These are phyloP conservation scores for Psilocybe azurescens DNA, from an alignment of 768 basidiomycete species.

Conservation along the genomic window DNA sequence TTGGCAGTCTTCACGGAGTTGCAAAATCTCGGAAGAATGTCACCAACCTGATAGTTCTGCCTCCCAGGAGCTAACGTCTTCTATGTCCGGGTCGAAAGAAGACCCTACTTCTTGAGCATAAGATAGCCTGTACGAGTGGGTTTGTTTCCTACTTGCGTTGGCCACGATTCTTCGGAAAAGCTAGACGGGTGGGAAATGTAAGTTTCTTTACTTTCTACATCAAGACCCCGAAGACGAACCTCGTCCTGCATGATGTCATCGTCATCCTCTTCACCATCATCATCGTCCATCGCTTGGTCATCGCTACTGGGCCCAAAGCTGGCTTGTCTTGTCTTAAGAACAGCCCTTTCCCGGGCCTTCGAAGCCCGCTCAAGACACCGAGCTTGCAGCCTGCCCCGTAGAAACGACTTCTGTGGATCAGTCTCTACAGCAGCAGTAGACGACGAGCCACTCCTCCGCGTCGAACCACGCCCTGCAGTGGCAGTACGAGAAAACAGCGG, in stretches of 20 bases:
- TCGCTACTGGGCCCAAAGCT: constrained; percentile 51
- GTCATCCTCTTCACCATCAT: constrained; percentile 60
- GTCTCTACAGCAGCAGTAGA: constrained; percentile 2
- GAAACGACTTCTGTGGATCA: constrained; percentile 56
- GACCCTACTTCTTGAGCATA: constrained; percentile 75
- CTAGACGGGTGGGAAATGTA: constrained; percentile 36
- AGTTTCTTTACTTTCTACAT: constrained; percentile 6
- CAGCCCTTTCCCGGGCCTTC: constrained; percentile 55
- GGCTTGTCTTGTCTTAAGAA: constrained; percentile 41
- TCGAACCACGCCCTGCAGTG: constrained; percentile 2
- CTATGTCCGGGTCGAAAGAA: constrained; percentile 76
- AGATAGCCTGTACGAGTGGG: constrained; percentile 63
- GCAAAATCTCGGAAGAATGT: background rate
- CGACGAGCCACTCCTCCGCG: constrained; percentile 13
- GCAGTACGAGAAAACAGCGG: constrained; percentile 16
- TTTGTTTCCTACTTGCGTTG: constrained; percentile 52
- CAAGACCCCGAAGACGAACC: constrained; percentile 35
- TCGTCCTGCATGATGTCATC: constrained; percentile 67
- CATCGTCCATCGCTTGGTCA: constrained; percentile 52
- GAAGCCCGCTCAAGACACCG: constrained; percentile 67
- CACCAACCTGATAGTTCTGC: constrained; percentile 50
- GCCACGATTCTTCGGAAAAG: constrained; percentile 70
- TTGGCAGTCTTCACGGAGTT: constrained; percentile 10
- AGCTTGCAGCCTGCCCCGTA: constrained; percentile 65
- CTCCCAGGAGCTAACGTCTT: constrained; percentile 69